These are phyloP conservation scores for Aspergillus arachidicola DNA, from an alignment of 2,329 filamentous ascomycete genomes.

Conservation along the genomic window DNA sequence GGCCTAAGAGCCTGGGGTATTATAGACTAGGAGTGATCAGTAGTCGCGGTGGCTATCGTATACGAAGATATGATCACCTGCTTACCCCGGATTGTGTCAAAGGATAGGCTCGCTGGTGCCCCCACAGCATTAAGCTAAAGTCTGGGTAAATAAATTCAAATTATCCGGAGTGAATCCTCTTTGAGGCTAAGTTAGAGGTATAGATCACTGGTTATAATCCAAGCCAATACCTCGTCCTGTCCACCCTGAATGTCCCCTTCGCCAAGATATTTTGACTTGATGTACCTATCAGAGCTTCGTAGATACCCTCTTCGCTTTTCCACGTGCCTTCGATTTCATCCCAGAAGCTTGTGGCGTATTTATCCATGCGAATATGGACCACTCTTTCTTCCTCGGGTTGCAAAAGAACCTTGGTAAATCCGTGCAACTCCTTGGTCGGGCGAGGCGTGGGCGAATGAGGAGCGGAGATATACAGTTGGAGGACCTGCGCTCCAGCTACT, in stretches of 20 bases:
- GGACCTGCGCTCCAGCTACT: constrained; percentile 53
- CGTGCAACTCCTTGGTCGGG: constrained; percentile 48
- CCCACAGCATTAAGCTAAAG: neutral
- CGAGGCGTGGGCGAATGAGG: constrained; percentile 33
- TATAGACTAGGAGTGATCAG: neutral
- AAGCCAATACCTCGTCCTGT: constrained; percentile 26
- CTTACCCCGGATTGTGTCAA: neutral
- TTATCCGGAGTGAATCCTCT: neutral
- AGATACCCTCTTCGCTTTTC: constrained; percentile 42
- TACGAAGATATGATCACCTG: neutral
- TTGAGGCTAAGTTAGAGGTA: neutral
- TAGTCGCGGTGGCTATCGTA: neutral
- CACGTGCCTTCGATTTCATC: constrained; percentile 44
- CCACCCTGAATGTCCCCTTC: constrained; percentile 21
- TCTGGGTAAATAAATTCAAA: neutral
- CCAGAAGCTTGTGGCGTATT: constrained; percentile 46
- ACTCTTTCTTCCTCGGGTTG: constrained; percentile 37
- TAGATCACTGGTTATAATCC: constrained; percentile 17
- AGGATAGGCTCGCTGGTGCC: neutral
- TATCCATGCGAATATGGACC: constrained; percentile 35
- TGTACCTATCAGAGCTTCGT: constrained; percentile 42
- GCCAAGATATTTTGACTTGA: constrained; percentile 28
- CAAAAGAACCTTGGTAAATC: constrained; percentile 48
- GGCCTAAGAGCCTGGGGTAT: neutral
- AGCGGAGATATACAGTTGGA: constrained; percentile 50